phyloP scores from a whole-genome alignment of 1,284 basidiomycete species.

The Leccinum laetum region DNA sequence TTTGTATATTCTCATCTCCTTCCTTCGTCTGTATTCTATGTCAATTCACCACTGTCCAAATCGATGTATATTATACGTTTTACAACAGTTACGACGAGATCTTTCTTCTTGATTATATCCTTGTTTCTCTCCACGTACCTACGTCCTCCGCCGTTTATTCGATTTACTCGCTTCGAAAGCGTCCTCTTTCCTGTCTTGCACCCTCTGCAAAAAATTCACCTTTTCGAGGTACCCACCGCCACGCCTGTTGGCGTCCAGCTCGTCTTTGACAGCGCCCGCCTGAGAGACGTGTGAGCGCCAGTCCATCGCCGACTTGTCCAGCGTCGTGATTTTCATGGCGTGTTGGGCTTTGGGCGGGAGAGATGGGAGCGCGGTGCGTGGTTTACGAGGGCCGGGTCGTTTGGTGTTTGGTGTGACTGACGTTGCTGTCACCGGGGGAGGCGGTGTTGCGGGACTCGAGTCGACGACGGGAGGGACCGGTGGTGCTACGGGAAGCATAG shows the following conservation, averaged over 20 bases:
- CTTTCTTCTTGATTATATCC: neutral
- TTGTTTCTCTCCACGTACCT: constrained; percentile 11
- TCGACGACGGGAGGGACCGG: constrained; percentile 4
- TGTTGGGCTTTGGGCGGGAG: constrained; percentile 48
- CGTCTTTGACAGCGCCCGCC: constrained; percentile 52
- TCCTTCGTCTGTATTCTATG: neutral
- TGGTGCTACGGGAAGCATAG: neutral
- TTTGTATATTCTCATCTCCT: too few species aligned
- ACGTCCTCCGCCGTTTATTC: constrained; percentile 54
- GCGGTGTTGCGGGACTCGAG: constrained; percentile 16
- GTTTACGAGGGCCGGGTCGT: constrained; percentile 64
- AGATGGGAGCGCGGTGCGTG: constrained; percentile 52
- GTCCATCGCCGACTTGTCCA: constrained; percentile 83
- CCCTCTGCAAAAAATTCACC: constrained; percentile 76
- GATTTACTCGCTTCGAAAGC: constrained; percentile 54
- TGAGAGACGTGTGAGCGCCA: constrained; percentile 70
- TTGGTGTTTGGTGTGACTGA: constrained; percentile 27
- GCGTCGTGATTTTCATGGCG: constrained; percentile 73
- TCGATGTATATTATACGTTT: constrained; percentile 10
- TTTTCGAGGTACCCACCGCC: constrained; percentile 81
- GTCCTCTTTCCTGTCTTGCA: constrained; percentile 68
- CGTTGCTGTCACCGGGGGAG: neutral
- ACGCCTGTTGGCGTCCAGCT: constrained; percentile 69
- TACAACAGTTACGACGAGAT: neutral
- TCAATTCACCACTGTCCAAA: neutral